Evolutionary conservation across 2,329 filamentous ascomycete genomes (phyloP).

Genomic region (Cryphonectria naterciae): DNA sequence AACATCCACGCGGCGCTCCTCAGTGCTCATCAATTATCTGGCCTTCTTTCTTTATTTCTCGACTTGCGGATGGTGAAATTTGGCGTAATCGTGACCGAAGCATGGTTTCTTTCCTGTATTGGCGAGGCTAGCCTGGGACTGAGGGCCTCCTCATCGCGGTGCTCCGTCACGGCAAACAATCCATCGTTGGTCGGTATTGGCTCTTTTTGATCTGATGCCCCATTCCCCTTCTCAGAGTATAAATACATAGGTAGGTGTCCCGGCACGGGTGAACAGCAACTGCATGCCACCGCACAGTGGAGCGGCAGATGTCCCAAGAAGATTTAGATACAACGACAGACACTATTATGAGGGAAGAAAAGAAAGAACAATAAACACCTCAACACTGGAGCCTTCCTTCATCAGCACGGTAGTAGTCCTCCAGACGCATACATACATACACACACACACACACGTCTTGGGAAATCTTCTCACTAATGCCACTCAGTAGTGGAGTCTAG

Average conservation of each 20-base stretch:
- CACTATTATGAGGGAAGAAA: no score
- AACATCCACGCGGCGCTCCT: conserved; percentile 5
- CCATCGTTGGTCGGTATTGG: neutral
- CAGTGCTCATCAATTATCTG: neutral
- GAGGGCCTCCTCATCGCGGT: neutral
- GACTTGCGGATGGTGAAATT: neutral
- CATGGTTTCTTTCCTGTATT: neutral
- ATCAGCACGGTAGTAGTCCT: no score
- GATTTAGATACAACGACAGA: neutral
- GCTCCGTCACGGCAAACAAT: neutral
- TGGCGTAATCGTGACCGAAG: neutral
- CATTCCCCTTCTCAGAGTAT: no score
- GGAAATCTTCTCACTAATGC: no score
- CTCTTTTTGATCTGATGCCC: neutral
- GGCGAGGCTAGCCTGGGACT: neutral
- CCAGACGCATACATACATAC: no score
- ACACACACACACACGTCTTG: no score
- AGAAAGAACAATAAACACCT: neutral
- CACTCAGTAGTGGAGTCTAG: no score
- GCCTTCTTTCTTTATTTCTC: neutral
- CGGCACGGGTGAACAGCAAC: neutral
- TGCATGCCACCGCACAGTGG: neutral
- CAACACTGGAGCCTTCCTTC: neutral
- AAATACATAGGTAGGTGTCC: neutral
- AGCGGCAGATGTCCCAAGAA: neutral